Evolutionary conservation across 2,329 filamentous ascomycete species (phyloP), one percentile per base, ranked within the genome.

Genomic region (Parastagonospora avenae): DNA sequence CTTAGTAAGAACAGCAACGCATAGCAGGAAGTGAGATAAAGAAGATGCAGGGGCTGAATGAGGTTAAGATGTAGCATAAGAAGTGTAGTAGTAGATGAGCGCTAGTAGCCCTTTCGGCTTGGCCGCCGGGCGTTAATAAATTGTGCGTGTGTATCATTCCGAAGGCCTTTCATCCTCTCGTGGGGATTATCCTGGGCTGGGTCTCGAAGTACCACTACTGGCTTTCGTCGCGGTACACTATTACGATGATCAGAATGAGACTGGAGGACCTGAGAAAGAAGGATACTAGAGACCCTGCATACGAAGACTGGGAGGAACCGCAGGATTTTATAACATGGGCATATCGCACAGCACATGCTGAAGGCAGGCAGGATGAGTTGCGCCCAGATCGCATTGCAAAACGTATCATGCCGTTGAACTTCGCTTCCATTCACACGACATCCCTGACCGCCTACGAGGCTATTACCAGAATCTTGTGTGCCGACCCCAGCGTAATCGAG

Each of bases 291-390:
- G 76, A 81, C 27, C 66, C 76, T 1, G 72, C 67, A 2, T 76
- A 74, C 47, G 73, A 77, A 19, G 15, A 42, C 16, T 79, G 75
- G 71, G 59, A 68, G 3, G 75, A 79, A 6, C 80, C 82, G 0
- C 81, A 85, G 41, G 82, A 85, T 68, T 83, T 80, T 58, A 70
- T 85, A 27, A 83, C 79, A 4, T 86, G 83, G 84, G 74, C 76
- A 39, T 82, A 85, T 48, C 76, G 79, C 12, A 75, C 79, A 19
- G 82, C 83, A 12, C 68, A 68, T 30, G 70, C 72, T 0, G 82
- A 84, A 46, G 72, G 72, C 5, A 64, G 68, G 12, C 32, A 16
- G 5, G 63, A 71, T 11, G 81, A 85, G 48, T 73, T 82, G 16
- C 68, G 79, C 19, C 76, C 82, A 0, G 62, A 71, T 2, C 74